These are phyloP conservation scores for Thielaviopsis punctulata DNA, from an alignment of 2,329 filamentous ascomycete genomes.

Conservation along the genomic window DNA sequence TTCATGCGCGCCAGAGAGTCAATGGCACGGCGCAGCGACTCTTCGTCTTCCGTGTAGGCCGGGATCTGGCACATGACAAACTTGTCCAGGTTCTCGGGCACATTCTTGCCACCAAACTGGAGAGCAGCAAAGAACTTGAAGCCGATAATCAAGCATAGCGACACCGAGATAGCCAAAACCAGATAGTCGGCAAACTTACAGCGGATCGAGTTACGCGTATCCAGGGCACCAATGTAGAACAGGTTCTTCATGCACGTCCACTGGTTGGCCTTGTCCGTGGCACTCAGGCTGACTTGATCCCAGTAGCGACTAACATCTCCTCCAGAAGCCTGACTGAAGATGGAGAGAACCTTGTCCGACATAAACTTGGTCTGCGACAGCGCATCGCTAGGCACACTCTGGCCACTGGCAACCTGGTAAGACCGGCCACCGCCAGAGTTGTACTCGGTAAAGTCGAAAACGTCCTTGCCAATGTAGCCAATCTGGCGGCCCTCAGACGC, in stretches of 20 bases:
- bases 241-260: constrained; percentile 76
- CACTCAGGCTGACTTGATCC: constrained; percentile 47
- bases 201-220: constrained; percentile 70
- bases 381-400: constrained; percentile 26
- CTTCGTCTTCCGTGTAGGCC: constrained; percentile 94
- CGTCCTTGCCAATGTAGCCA: constrained; percentile 57
- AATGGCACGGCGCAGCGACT: constrained; percentile 78
- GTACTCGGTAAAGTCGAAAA: constrained; percentile 87
- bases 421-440: constrained; percentile 50
- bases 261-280: constrained; percentile 47
- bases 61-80: constrained; percentile 98
- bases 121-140: constrained; percentile 86
- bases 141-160: constrained; percentile 63
- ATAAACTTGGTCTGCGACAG: constrained; percentile 58
- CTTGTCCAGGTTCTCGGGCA: constrained; percentile 87
- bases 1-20: constrained; percentile 88
- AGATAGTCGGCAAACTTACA: constrained; percentile 86
- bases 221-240: constrained; percentile 83
- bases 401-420: constrained; percentile 37
- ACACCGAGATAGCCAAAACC: constrained; percentile 63
- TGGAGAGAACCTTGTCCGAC: constrained; percentile 50
- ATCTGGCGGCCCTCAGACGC: constrained; percentile 45
- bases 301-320: constrained; percentile 71
- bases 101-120: constrained; percentile 81
- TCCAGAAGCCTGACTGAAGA: constrained; percentile 65